Conservation (phyloP, 2,329 filamentous ascomycete genomes). For the Curvularia sp. region DNA sequence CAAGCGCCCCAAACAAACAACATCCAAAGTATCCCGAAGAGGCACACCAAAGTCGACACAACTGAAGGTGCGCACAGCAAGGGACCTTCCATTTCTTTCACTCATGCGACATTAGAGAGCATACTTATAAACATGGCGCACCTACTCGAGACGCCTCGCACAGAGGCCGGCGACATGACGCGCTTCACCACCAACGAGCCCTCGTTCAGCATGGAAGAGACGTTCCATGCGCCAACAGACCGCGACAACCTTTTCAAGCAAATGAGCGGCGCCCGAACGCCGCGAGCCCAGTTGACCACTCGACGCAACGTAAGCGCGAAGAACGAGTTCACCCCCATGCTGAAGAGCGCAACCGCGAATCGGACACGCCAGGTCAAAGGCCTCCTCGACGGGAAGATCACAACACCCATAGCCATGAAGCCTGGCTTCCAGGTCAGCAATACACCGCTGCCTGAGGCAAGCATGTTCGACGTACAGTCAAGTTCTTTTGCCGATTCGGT, state of each 20-base stretch:
- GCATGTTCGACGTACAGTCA: conserved; percentile 59
- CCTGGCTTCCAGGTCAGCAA: conserved; percentile 70
- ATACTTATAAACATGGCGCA: conserved; percentile 52
- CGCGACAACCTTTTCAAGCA: conserved; percentile 75
- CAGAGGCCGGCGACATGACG: conserved; percentile 83
- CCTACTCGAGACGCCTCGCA: conserved; percentile 83
- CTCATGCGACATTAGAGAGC: conserved; percentile 38
- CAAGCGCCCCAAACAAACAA: conserved; percentile 32
- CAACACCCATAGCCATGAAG: conserved; percentile 72
- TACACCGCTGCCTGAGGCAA: conserved; percentile 79
- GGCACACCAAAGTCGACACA: conserved; percentile 13
- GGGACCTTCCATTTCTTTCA: conserved; percentile 32
- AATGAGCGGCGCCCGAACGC: conserved; percentile 73
- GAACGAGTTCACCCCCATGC: conserved; percentile 90
- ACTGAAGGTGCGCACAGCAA: conserved; percentile 25
- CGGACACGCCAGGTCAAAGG: conserved; percentile 56
- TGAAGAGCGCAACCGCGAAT: conserved; percentile 82
- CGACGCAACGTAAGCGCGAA: conserved; percentile 62
- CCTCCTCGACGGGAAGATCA: conserved; percentile 44
- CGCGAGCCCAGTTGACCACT: conserved; percentile 71
- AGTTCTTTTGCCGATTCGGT: conserved; percentile 63
- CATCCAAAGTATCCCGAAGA: conserved; percentile 23
- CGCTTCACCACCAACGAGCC: conserved; percentile 71
- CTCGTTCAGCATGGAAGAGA: conserved; percentile 85
- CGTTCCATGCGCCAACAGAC: conserved; percentile 80